phyloP scores from a whole-genome alignment of 371 early-diverging fungal species.

The Globomyces sp. region DNA sequence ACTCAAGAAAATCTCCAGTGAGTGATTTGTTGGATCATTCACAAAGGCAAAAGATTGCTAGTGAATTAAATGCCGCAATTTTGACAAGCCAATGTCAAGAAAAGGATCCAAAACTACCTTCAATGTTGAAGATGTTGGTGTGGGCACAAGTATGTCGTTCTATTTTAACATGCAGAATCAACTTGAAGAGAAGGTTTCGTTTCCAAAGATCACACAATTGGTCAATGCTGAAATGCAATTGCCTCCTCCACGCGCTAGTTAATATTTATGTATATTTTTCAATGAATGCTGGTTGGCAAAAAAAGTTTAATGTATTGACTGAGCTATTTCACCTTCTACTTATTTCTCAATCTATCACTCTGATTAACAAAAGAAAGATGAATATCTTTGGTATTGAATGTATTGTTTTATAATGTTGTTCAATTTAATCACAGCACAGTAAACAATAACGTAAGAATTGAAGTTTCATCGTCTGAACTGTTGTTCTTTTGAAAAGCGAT shows the following conservation, averaged over 20 bases:
- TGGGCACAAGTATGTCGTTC: conserved; percentile 75
- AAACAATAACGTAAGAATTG: too few species aligned
- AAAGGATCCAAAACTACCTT: conserved; percentile 88
- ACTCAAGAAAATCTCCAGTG: conserved; percentile 65
- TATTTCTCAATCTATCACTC: too few species aligned
- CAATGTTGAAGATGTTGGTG: conserved; percentile 79
- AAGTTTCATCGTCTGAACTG: too few species aligned
- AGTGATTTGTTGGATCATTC: conserved; percentile 77
- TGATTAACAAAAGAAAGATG: too few species aligned
- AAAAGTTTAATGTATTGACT: too few species aligned
- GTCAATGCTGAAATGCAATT: conserved; percentile 65
- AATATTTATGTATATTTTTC: too few species aligned
- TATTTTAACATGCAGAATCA: conserved; percentile 31
- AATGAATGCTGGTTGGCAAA: too few species aligned
- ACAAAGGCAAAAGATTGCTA: conserved; percentile 90
- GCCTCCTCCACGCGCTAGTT: background rate
- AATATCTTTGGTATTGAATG: too few species aligned
- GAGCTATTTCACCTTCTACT: too few species aligned
- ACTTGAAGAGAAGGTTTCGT: conserved; percentile 69
- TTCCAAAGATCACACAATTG: conserved; percentile 82
- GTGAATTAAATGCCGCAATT: conserved; percentile 92
- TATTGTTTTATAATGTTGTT: too few species aligned
- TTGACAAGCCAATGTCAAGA: conserved; percentile 87
- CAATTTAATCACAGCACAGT: too few species aligned
- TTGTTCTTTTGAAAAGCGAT: too few species aligned